A percentile compares a stretch with the other conserved stretches of the same genome.
These are phyloP conservation scores for Neonectria neomacrospora DNA, from an alignment of 2,329 filamentous ascomycete genomes.

Conservation along the genomic window DNA sequence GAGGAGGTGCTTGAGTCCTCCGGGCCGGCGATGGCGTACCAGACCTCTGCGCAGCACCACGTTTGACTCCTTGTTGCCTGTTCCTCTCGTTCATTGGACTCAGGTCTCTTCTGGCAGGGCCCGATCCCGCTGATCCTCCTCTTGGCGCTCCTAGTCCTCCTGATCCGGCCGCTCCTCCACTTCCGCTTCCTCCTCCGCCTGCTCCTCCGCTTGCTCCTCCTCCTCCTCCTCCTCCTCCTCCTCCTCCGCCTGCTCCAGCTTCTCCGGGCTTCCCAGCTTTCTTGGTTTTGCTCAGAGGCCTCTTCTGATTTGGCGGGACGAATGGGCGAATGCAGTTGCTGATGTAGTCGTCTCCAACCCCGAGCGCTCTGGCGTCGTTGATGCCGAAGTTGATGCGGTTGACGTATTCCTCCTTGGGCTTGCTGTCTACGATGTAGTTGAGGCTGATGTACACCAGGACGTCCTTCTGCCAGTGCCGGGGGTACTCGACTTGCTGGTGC, in stretches of 20 bases:
- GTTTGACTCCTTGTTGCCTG: constrained; percentile 34
- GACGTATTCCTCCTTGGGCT: constrained; percentile 54
- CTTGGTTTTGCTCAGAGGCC: constrained; percentile 24
- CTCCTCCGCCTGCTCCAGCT: background rate
- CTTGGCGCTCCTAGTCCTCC: constrained; percentile 1
- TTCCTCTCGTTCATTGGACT: constrained; percentile 12
- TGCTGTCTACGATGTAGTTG: constrained; percentile 47
- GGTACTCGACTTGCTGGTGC: constrained; percentile 30
- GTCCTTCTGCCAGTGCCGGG: constrained; percentile 42
- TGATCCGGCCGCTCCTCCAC: background rate
- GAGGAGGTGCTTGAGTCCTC: constrained; percentile 33
- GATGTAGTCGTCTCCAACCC: constrained; percentile 51
- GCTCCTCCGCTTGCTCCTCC: background rate
- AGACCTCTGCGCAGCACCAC: constrained; percentile 29
- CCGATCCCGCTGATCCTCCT: constrained; percentile 27
- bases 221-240: background rate
- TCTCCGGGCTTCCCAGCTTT: constrained; percentile 10
- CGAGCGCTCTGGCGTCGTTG: constrained; percentile 50
- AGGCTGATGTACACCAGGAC: constrained; percentile 55
- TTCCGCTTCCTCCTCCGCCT: background rate
- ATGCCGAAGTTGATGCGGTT: constrained; percentile 53
- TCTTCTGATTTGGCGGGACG: constrained; percentile 44
- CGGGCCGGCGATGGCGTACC: constrained; percentile 34
- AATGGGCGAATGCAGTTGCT: constrained; percentile 52
- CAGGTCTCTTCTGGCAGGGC: constrained; percentile 12